Base-by-base conservation (phyloP, 2,329 filamentous ascomycete species). In the Paraphoma chrysanthemicola region DNA sequence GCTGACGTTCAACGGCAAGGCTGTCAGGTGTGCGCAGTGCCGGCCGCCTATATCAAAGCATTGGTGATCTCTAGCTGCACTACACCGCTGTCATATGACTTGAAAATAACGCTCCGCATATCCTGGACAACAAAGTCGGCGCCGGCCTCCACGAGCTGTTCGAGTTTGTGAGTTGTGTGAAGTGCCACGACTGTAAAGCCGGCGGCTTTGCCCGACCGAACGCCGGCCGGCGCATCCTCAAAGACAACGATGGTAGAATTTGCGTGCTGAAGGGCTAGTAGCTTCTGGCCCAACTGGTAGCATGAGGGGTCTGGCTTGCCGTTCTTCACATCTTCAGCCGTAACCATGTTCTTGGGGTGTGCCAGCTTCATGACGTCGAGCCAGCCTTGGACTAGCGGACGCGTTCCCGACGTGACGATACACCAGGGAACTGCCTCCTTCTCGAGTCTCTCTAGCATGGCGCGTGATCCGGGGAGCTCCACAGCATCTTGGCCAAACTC, bases 121-220 rank as follows among this genome's bases (percentile, higher is more conserved):
- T 97, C 92, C 76, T 83, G 82, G 54, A 97, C 89, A 49, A 97
- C 87, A 88, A 91, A 96, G 80, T 97, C 92, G 44, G 93, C 92
- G n/a, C 86, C 89, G 4, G 92, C 92, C 45, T 84, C 86, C 58
- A 83, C 79, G 48, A 96, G 83, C 79, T 93, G 86, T 66, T 88
- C 86, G 44, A 89, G 80, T 28, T 85, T 87, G 79, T 97, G 93
- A 70, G 91, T 96, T 51, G 93, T 97, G 53, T 90, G 86, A 51
- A 97, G 79, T n/a, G 88, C 93, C 44, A 96, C 79, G 11, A 97
- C 93, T 71, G 86, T 88, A 80, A 90, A 97, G 1, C 92, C 93
- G 9, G 93, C 93, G 0, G 86, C 91, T 78, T 93, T 96, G 47
- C 93, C 93, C 29, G 93, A 88, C 62, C 80, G 83, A 70, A 97